phyloP scores from a whole-genome alignment of 768 basidiomycete species.

The Guyanaporus albipodus region DNA sequence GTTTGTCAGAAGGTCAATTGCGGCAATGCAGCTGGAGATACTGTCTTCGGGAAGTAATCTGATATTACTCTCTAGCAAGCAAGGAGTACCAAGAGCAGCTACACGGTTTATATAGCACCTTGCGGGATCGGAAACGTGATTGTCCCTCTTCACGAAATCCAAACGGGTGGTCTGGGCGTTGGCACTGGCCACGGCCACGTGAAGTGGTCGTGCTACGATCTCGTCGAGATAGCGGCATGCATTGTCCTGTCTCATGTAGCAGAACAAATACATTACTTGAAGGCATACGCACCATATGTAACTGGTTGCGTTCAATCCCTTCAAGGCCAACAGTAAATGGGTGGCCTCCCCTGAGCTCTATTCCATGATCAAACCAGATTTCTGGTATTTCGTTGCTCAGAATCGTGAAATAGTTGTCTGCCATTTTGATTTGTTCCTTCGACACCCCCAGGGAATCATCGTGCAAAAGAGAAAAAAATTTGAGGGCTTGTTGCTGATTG shows the following conservation, averaged over 20 bases:
- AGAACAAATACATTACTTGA: background rate
- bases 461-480: conserved; percentile 48
- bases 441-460: conserved; percentile 37
- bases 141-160: conserved; percentile 10
- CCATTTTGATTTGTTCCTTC: conserved; percentile 54
- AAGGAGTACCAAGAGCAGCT: conserved; percentile 43
- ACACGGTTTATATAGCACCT: conserved; percentile 25
- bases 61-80: conserved; percentile 52
- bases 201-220: conserved; percentile 15
- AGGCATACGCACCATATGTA: conserved; percentile 49
- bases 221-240: conserved; percentile 44
- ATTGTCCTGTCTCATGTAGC: conserved; percentile 33
- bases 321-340: conserved; percentile 59
- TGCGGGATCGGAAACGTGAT: background rate
- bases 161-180: background rate
- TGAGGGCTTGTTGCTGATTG: conserved; percentile 36
- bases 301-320: conserved; percentile 54
- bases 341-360: conserved; percentile 54
- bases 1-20: conserved; percentile 40
- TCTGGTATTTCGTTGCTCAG: conserved; percentile 54
- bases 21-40: conserved; percentile 20
- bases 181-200: background rate
- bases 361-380: conserved; percentile 62
- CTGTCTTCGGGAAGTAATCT: conserved; percentile 36
- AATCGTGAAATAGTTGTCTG: conserved; percentile 67